A percentile compares a stretch with the other conserved stretches of the same genome.
Conservation (phyloP, 2,329 filamentous ascomycete genomes). For the Calonectria fujianensis region DNA sequence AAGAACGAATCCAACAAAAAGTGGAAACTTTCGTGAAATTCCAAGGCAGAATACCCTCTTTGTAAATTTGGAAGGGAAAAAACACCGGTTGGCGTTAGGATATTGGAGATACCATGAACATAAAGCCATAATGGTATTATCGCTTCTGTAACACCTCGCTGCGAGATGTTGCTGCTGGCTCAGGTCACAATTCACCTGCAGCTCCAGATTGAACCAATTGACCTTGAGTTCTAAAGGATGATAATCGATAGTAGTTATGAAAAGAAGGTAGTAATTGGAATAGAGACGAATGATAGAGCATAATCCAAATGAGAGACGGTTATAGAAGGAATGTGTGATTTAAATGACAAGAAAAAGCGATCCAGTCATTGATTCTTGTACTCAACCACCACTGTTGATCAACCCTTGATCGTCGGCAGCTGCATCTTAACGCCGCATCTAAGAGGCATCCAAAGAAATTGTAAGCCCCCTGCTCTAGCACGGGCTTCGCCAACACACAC, state of each 20-base stretch:
- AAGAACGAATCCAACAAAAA: background rate
- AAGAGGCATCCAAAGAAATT: too few relatives aligned
- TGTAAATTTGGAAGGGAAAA: background rate
- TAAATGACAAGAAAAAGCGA: too few relatives aligned
- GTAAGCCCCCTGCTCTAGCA: background rate
- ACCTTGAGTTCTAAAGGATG: background rate
- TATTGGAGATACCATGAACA: background rate
- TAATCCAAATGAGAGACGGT: background rate
- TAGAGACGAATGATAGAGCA: background rate
- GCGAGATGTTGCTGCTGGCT: background rate
- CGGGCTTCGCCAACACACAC: constrained; percentile 1
- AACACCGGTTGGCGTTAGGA: background rate
- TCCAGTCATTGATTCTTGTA: background rate
- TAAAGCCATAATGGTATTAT: background rate
- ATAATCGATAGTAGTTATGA: background rate
- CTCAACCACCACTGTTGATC: background rate
- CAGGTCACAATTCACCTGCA: background rate
- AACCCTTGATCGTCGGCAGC: too few relatives aligned
- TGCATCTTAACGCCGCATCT: background rate
- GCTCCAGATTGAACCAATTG: background rate
- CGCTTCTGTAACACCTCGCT: too few relatives aligned
- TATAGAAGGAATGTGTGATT: background rate
- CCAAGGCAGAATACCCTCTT: background rate
- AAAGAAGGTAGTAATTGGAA: background rate
- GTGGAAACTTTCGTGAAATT: background rate